Evolutionary conservation across 176 grass and related monocot species (phyloP).

Genomic region (Areca catechu): DNA sequence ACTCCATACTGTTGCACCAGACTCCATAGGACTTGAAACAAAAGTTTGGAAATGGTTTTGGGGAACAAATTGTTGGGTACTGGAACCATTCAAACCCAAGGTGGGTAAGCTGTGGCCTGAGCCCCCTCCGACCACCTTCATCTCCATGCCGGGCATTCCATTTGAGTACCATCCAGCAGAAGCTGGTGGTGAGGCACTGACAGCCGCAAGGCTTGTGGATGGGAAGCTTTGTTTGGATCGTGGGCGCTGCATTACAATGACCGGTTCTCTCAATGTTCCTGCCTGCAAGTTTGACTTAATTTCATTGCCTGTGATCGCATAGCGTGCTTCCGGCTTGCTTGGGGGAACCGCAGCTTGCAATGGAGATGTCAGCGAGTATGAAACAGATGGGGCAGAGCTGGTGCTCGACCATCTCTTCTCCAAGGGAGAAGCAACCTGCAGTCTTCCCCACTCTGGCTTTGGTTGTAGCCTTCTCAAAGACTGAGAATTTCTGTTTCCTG

Average conservation of each 20-base stretch:
- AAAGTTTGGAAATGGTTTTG: conserved; percentile 47
- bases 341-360: conserved; percentile 47
- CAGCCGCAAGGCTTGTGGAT: conserved; percentile 59
- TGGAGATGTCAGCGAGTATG: conserved; percentile 43
- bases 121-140: conserved; percentile 51
- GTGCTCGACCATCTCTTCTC: conserved; percentile 61
- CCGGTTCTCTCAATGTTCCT: conserved; percentile 52
- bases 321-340: conserved; percentile 51
- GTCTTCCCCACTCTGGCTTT: conserved; percentile 21
- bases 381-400: conserved; percentile 41
- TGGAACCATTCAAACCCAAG: conserved; percentile 47
- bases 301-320: conserved; percentile 34
- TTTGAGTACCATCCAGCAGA: conserved; percentile 63
- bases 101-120: conserved; percentile 43
- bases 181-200: conserved; percentile 35
- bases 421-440: neutral
- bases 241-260: conserved; percentile 85
- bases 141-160: conserved; percentile 34
- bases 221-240: conserved; percentile 63
- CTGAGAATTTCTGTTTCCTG: conserved; percentile 51
- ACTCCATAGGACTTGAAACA: conserved; percentile 51
- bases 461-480: conserved; percentile 32
- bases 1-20: conserved; percentile 61
- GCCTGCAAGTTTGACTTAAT: conserved; percentile 39
- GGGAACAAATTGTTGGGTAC: conserved; percentile 36